These are phyloP conservation scores for Cryptosporidium canis DNA, from an alignment of 169 alveolate species.

Conservation along the genomic window DNA sequence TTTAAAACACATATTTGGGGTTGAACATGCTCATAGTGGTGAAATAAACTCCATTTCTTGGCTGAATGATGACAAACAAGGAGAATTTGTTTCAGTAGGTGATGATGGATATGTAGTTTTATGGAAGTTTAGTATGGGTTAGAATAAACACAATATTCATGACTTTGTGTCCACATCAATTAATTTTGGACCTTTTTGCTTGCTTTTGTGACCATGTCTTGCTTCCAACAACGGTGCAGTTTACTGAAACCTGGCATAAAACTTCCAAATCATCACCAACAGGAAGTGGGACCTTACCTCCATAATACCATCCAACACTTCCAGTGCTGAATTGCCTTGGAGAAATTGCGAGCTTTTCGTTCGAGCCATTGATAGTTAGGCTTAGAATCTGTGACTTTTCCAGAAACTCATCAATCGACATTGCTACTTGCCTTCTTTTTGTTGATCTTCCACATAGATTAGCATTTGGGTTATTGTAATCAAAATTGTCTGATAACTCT, in stretches of 20 bases:
- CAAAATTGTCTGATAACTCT: background rate
- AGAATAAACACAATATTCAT: background rate
- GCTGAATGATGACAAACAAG: constrained; percentile 20
- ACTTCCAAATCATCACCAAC: constrained; percentile 60
- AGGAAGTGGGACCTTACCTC: constrained; percentile 59
- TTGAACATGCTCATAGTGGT: constrained; percentile 18
- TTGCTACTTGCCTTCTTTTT: constrained; percentile 37
- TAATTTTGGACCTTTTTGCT: background rate
- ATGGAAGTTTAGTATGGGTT: constrained; percentile 20
- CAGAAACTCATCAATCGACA: constrained; percentile 58
- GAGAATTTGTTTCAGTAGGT: constrained; percentile 57
- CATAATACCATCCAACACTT: constrained; percentile 69
- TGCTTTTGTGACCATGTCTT: constrained; percentile 38
- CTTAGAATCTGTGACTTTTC: constrained; percentile 39
- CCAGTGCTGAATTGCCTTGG: constrained; percentile 71
- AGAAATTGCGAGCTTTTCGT: constrained; percentile 5
- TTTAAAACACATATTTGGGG: constrained; percentile 15
- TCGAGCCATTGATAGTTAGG: constrained; percentile 22
- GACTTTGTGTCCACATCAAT: background rate
- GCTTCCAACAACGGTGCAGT: constrained; percentile 68
- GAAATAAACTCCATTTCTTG: constrained; percentile 57
- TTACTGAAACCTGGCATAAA: constrained; percentile 50
- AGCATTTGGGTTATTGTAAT: background rate
- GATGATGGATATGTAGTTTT: constrained; percentile 54
- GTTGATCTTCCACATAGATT: background rate